Base-by-base conservation (phyloP, 306 rosid species). In the Abrus precatorius region DNA sequence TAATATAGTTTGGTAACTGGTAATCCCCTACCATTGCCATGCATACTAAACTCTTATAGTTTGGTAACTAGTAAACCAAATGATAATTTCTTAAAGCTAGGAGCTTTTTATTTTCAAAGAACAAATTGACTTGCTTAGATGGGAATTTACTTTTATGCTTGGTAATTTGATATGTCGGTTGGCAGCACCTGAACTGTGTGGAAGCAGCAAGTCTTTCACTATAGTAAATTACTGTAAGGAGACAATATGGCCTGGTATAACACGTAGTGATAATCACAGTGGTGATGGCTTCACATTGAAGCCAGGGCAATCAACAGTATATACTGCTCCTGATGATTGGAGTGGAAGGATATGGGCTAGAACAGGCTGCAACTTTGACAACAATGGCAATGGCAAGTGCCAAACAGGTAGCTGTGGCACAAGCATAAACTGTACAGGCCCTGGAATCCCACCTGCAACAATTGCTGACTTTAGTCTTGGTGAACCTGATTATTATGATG, bases 361-460 rank as follows among this genome's bases (percentile, higher is more conserved):
- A 68, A 92, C 93, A 0, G 90, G 94, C 52, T 92, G 93, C 82
- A 57, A 83, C 73, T 92, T 90, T 3, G 88, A 89, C 85, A 81
- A 71, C 50, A 72, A 78, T 9, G 93, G 94, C 8, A 74, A 62
- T 12, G 93, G 91, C 0, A 87, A 54, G 12, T 92, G 94, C 78
- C 84, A 72, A 70, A 92, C 93, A 2, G 97, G 97, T 6, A 55
- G 72, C 36, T 88, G 91, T 38, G 92, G 97, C 50, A 76, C 50
- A 60, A 52, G 49, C 62, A 52, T 92, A 53, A 90, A 87, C 57
- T 88, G 92, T 30, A 82, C 88, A 1, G 77, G 52, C 82, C 92
- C 94, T 0, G 89, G 88, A 34, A 63, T 29, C 61, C 86, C 92
- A 1, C 97, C 90, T 0, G 80, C 91, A 50, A 80, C 91, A 5